phyloP scores from a whole-genome alignment of 1,139 yeast species.

The Magnusiomyces clavatus region DNA sequence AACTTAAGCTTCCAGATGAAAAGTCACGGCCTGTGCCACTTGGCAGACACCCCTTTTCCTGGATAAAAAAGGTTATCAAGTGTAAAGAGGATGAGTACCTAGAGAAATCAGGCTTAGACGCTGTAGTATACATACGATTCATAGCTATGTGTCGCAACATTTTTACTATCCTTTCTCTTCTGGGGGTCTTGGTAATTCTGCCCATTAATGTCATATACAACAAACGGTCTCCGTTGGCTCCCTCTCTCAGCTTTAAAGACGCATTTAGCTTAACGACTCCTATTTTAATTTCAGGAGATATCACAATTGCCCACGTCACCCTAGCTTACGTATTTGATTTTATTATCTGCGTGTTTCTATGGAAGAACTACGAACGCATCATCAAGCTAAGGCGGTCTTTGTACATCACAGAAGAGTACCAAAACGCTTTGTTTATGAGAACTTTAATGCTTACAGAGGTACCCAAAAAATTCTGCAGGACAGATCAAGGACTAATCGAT shows the following conservation, averaged over 20 bases:
- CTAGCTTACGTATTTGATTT: conserved; percentile 29
- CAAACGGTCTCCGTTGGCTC: conserved; percentile 18
- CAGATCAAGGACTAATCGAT: conserved; percentile 24
- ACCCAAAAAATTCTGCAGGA: conserved; percentile 24
- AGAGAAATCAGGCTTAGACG: conserved; percentile 33
- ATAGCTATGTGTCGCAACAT: conserved; percentile 31
- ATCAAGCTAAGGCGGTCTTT: conserved; percentile 25
- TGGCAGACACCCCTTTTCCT: conserved; percentile 22
- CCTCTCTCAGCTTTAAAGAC: conserved; percentile 25
- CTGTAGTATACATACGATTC: conserved; percentile 31
- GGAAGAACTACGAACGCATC: conserved; percentile 27
- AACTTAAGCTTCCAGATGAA: conserved; percentile 20
- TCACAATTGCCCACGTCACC: conserved; percentile 32
- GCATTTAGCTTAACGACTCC: conserved; percentile 35
- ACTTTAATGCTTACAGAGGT: conserved; percentile 33
- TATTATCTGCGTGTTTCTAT: conserved; percentile 27
- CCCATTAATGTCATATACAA: conserved; percentile 35
- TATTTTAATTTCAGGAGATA: conserved; percentile 27
- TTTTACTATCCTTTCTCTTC: conserved; percentile 27
- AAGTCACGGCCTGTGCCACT: conserved; percentile 21
- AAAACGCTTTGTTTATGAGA: conserved; percentile 27
- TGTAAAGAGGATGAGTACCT: conserved; percentile 26
- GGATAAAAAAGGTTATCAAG: conserved; percentile 24
- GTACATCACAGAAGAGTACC: conserved; percentile 26
- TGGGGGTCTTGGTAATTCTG: conserved; percentile 32